Percentiles rank a stretch among this genome's conserved stretches.
Evolutionary conservation across 108 stramenopile genomes (phyloP).

Genomic region (Tribonema minus): DNA sequence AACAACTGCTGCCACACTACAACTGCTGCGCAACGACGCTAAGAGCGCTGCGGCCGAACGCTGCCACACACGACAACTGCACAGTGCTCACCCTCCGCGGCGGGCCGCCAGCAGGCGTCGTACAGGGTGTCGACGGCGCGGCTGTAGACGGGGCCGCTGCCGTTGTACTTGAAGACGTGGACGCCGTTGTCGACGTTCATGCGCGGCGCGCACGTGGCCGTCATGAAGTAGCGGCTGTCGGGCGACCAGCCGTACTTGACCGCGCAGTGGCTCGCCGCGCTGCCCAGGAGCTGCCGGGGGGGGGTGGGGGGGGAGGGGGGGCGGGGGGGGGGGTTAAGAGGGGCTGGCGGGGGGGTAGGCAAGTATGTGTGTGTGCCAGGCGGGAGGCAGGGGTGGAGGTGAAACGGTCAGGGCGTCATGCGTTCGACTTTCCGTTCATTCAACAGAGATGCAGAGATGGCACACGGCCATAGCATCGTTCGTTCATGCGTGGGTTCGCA

Average conservation of each 20-base stretch:
- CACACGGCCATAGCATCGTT: too few relatives aligned
- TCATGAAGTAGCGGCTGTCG: constrained; percentile 76
- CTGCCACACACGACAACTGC: neutral
- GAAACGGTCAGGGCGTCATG: too few relatives aligned
- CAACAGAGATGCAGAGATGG: too few relatives aligned
- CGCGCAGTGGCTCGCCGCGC: constrained; percentile 61
- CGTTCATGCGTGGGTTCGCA: too few relatives aligned
- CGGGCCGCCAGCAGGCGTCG: constrained; percentile 28
- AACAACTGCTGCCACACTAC: neutral
- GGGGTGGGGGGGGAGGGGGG: neutral
- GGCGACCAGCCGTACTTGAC: constrained; percentile 90
- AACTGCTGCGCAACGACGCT: neutral
- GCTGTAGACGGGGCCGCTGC: constrained; percentile 40
- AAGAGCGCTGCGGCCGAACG: neutral
- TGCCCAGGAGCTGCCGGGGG: constrained; percentile 53
- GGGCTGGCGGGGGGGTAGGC: too few relatives aligned
- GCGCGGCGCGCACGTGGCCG: constrained; percentile 83
- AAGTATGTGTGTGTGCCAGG: neutral
- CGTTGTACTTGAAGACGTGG: constrained; percentile 55
- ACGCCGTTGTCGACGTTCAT: constrained; percentile 98
- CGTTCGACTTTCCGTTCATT: too few relatives aligned
- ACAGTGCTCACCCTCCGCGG: constrained; percentile 3
- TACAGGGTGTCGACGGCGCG: constrained; percentile 1
- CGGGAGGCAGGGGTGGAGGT: neutral
- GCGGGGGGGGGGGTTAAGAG: too few relatives aligned